Base-by-base conservation (phyloP, 208 protist genomes). In the Strigomonas culicis region DNA sequence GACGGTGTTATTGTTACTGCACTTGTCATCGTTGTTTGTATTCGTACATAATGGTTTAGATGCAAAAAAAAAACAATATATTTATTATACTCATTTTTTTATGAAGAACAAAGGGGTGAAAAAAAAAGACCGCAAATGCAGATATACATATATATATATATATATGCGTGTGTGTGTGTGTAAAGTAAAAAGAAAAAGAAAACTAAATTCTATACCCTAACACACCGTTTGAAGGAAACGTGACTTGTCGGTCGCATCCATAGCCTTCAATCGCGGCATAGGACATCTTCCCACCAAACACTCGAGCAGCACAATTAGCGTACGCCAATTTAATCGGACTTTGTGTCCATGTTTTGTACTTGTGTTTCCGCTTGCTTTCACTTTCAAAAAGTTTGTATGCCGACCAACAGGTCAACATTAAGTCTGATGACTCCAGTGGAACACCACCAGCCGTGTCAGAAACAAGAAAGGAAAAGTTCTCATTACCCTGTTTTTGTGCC, bases 361-460 rank as follows among this genome's bases (percentile, higher is more conserved):
- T 66, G 36, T 63, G 62, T 28, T 62, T 50, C 7, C 21, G 6
- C 3, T 58, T 28, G 10, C 70, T 28, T 11, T 67, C 57, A 8
- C 56, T 75, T 58, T 80, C 58, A 21, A 60, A 44, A 43, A 58
- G 58, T 55, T 74, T 79, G 68, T 79, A 88, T 10, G 72, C 52
- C 11, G 75, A 78, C 85, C 82, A 88, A 63, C 75, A 87, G 0
- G 72, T 79, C 2, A 92, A 66, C 22, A 70, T 51, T 55, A 59
- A 57, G 13, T 70, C 47, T 19, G 70, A 67, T 25, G 73, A 21
- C 15, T 73, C 72, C 39, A 92, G 64, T 8, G 75, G 81, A 64
- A 86, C 75, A 7, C 85, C 85, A 17, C 85, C 85, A 10, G 81
- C 85, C 1, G 79, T 88, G 59, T 92, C 85, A 8, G 85, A 88